These are phyloP conservation scores for Neonectria magnoliae DNA, from an alignment of 2,329 filamentous ascomycete genomes.

Conservation along the genomic window DNA sequence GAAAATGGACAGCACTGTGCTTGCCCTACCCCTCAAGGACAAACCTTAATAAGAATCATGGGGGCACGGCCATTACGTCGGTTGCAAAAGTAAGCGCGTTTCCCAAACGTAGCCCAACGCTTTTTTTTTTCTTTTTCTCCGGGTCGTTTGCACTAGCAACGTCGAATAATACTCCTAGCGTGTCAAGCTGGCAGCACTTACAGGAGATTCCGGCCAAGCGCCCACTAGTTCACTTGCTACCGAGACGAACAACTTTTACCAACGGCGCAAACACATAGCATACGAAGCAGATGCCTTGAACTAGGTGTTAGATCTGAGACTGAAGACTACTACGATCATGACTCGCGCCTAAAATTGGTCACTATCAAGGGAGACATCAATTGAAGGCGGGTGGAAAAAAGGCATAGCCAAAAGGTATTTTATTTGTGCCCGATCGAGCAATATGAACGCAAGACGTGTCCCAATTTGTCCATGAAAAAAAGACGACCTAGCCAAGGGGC, in stretches of 20 bases:
- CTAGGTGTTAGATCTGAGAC: too few relatives aligned
- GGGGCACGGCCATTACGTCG: not conserved
- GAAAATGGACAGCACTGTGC: not conserved
- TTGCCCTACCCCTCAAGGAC: too few relatives aligned
- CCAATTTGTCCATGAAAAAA: conserved; percentile 43
- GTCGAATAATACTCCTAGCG: not conserved
- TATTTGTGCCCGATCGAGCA: conserved; percentile 40
- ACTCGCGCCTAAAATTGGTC: too few relatives aligned
- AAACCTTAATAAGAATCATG: not conserved
- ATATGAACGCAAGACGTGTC: conserved; percentile 40
- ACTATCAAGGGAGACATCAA: not conserved
- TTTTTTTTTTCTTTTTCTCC: not conserved
- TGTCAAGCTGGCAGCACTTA: not conserved
- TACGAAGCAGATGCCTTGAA: too few relatives aligned
- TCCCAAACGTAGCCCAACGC: not conserved
- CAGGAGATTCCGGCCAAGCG: not conserved
- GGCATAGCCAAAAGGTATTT: conserved; percentile 37
- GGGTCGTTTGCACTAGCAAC: not conserved
- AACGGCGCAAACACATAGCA: too few relatives aligned
- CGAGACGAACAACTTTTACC: too few relatives aligned
- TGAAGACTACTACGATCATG: too few relatives aligned
- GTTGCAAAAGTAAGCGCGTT: not conserved
- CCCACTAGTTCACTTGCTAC: too few relatives aligned
- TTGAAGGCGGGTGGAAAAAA: not conserved
- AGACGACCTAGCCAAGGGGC: conserved; percentile 21